Percentiles rank a stretch among this genome's conserved stretches.
These are phyloP conservation scores for Coemansia sp. DNA, from an alignment of 192 early-diverging fungal species.

Conservation along the genomic window DNA sequence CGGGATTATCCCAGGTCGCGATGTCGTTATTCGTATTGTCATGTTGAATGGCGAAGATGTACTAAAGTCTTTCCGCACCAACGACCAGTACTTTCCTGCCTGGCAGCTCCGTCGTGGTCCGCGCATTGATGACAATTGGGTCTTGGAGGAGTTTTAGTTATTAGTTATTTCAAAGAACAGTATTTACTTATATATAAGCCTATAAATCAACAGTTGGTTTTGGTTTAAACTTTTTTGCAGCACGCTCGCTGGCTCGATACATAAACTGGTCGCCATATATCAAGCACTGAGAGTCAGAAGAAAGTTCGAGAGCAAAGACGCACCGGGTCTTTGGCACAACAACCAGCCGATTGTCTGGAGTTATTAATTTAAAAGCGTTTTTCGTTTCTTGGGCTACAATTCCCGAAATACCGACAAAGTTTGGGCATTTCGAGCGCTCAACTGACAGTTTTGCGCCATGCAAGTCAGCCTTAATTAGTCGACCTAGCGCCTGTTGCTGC, in stretches of 20 bases:
- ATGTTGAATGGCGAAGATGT: conserved; percentile 17
- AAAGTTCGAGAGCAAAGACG: conserved; percentile 55
- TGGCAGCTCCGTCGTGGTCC: conserved; percentile 34
- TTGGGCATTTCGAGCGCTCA: conserved; percentile 71
- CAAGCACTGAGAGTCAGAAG: conserved; percentile 49
- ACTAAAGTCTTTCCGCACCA: conserved; percentile 22
- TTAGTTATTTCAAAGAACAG: neutral
- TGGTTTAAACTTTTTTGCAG: conserved; percentile 58
- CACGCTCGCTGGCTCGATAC: conserved; percentile 70
- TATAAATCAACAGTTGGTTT: conserved; percentile 39
- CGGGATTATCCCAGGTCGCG: conserved; percentile 28
- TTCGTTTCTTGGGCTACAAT: conserved; percentile 90
- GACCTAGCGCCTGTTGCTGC: conserved; percentile 17
- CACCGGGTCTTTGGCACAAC: conserved; percentile 72
- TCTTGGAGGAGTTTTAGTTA: conserved; percentile 19
- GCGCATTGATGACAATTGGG: conserved; percentile 24
- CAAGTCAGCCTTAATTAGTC: conserved; percentile 73
- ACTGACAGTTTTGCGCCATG: conserved; percentile 82
- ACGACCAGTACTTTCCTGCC: conserved; percentile 36
- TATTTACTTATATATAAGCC: neutral
- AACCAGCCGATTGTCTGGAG: conserved; percentile 59
- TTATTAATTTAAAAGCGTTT: conserved; percentile 79
- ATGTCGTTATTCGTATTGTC: conserved; percentile 20
- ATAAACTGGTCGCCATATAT: conserved; percentile 80
- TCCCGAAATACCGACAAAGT: conserved; percentile 72